Percentiles rank a stretch among this genome's conserved stretches.
Evolutionary conservation across 495 filamentous ascomycete genomes (phyloP).

Genomic region (Amorphotheca resinae): DNA sequence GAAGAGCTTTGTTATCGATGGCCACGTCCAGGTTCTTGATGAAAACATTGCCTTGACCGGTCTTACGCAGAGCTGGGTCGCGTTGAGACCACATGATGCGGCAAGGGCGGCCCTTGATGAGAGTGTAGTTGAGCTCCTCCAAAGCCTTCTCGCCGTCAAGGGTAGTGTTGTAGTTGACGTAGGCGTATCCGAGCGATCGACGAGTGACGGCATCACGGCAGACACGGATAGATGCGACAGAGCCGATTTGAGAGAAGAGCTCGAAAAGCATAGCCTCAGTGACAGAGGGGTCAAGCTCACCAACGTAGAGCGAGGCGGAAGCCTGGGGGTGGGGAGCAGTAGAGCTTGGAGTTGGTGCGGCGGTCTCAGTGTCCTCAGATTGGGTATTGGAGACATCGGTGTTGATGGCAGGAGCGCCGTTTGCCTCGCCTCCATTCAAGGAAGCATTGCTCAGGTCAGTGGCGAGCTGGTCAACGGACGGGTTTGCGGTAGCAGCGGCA

Average conservation of each 20-base stretch:
- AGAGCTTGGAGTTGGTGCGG: slow-evolving; percentile 58
- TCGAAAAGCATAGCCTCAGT: slow-evolving; percentile 99
- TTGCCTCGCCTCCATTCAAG: slow-evolving; percentile 49
- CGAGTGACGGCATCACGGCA: slow-evolving; percentile 98
- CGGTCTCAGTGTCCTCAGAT: slow-evolving; percentile 40
- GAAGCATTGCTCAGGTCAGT: slow-evolving; percentile 47
- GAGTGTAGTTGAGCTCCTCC: slow-evolving; percentile 98
- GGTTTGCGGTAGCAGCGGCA: slow-evolving; percentile 39
- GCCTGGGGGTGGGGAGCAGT: slow-evolving; percentile 60
- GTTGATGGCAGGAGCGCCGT: slow-evolving; percentile 49
- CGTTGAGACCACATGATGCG: slow-evolving; percentile 99
- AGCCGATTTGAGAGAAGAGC: slow-evolving; percentile 98
- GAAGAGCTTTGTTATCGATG: slow-evolving; percentile 99
- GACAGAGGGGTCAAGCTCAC: slow-evolving; percentile 92
- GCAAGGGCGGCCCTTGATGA: slow-evolving; percentile 97
- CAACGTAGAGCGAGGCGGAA: slow-evolving; percentile 96
- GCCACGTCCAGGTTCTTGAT: slow-evolving; percentile 99
- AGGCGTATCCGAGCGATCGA: slow-evolving; percentile 97
- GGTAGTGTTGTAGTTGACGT: slow-evolving; percentile 99
- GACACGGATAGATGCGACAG: slow-evolving; percentile 98
- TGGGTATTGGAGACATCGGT: slow-evolving; percentile 47
- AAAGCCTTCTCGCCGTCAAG: slow-evolving; percentile 93
- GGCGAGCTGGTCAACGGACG: slow-evolving; percentile 58
- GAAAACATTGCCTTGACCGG: slow-evolving; percentile 98
- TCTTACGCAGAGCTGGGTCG: slow-evolving; percentile 98